Evolutionary conservation across 306 rosid genomes (phyloP).

Genomic region (Mucuna pruriens): DNA sequence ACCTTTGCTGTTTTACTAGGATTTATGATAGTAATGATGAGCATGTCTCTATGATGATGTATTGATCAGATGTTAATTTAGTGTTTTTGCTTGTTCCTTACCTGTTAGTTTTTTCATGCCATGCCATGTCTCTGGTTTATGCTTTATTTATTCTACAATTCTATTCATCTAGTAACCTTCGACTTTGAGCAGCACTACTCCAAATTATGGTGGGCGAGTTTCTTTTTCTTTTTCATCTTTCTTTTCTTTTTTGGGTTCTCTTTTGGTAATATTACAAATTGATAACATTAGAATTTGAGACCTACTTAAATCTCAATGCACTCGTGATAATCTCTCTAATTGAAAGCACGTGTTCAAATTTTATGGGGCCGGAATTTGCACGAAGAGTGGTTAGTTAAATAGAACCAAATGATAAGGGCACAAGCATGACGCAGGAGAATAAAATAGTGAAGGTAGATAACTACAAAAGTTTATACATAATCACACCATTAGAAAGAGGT

Average conservation of each 20-base stretch:
- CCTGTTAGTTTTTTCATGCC: neutral
- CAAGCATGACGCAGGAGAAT: neutral
- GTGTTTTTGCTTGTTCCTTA: slow-evolving; percentile 1
- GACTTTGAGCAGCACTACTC: neutral
- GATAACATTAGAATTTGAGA: neutral
- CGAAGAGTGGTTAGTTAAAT: neutral
- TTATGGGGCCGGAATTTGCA: slow-evolving; percentile 44
- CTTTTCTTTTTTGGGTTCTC: neutral
- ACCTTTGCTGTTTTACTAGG: slow-evolving; percentile 10
- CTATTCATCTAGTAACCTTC: neutral
- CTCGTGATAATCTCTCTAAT: neutral
- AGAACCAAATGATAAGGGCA: neutral
- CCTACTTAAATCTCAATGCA: neutral
- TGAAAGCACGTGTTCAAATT: neutral
- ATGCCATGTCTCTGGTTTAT: neutral
- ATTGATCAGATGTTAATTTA: neutral
- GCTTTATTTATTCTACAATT: neutral
- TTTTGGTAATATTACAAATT: neutral
- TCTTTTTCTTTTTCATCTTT: neutral
- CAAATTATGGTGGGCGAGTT: neutral
- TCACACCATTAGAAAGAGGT: no score
- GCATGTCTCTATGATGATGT: neutral
- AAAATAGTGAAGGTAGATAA: no score
- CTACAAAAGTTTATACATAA: no score
- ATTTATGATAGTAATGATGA: neutral